A percentile compares a stretch with the other conserved stretches of the same genome.
These are phyloP conservation scores for Ophiostoma tasmaniense DNA, from an alignment of 2,329 filamentous ascomycete genomes.

Conservation along the genomic window DNA sequence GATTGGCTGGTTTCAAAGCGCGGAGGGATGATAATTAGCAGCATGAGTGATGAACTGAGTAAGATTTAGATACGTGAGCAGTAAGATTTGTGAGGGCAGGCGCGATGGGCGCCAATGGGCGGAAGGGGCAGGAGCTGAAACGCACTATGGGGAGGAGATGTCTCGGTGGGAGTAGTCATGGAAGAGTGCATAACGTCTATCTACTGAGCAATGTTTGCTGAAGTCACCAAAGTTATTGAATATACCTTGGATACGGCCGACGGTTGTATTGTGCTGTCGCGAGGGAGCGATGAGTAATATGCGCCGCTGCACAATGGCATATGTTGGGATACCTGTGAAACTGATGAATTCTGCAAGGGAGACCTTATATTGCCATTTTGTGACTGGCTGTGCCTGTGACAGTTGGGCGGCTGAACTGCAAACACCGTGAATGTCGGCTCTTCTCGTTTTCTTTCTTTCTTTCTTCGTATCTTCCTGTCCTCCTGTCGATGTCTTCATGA, in stretches of 20 bases:
- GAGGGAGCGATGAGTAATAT: background rate
- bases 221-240: background rate
- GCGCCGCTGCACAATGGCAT: background rate
- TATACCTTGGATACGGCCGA: background rate
- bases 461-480: background rate
- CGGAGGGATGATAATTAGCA: background rate
- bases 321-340: background rate
- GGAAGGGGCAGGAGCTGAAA: constrained; percentile 7
- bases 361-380: too few species aligned
- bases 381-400: background rate
- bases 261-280: background rate
- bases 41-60: background rate
- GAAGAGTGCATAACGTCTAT: background rate
- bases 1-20: constrained; percentile 4
- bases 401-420: background rate
- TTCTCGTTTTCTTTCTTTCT: background rate
- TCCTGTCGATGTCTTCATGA: background rate
- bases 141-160: background rate
- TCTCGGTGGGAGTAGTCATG: background rate
- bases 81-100: background rate
- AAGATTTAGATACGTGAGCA: background rate
- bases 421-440: background rate
- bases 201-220: background rate
- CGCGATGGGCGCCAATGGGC: background rate
- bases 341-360: background rate